phyloP scores from a whole-genome alignment of 208 protist genomes.

The Naegleria gruberi region DNA sequence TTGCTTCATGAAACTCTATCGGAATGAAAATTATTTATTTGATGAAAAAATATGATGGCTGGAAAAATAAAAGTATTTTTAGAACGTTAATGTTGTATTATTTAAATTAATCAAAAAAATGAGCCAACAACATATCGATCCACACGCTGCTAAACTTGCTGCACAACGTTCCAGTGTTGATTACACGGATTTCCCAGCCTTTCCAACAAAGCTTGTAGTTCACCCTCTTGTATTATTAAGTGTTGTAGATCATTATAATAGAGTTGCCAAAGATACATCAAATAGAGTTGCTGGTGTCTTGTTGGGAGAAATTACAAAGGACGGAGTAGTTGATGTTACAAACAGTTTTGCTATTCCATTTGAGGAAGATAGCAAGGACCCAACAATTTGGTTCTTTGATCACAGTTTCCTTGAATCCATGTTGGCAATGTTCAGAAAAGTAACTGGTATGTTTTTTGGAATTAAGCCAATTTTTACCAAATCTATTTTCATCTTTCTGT shows the following conservation, averaged over 20 bases:
- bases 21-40: too few species aligned
- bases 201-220: slow-evolving; percentile 70
- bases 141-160: neutral
- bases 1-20: too few species aligned
- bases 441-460: slow-evolving; percentile 59
- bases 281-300: slow-evolving; percentile 94
- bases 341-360: slow-evolving; percentile 94
- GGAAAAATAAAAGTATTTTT: too few species aligned
- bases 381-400: slow-evolving; percentile 97
- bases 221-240: slow-evolving; percentile 97
- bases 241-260: slow-evolving; percentile 98
- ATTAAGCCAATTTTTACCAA: too few species aligned
- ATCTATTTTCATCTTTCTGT: too few species aligned
- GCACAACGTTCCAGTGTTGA: neutral
- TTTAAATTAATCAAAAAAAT: neutral
- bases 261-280: slow-evolving; percentile 76
- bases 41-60: too few species aligned
- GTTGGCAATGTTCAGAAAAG: slow-evolving; percentile 97
- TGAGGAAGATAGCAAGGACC: slow-evolving; percentile 93
- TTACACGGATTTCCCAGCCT: neutral
- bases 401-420: slow-evolving; percentile 87
- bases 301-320: slow-evolving; percentile 64
- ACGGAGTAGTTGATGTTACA: slow-evolving; percentile 62
- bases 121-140: neutral
- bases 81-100: too few species aligned